Percentiles rank a stretch among this genome's conserved stretches.
Evolutionary conservation across 129 eudicot species (phyloP).

Genomic region (Silybum marianum): DNA sequence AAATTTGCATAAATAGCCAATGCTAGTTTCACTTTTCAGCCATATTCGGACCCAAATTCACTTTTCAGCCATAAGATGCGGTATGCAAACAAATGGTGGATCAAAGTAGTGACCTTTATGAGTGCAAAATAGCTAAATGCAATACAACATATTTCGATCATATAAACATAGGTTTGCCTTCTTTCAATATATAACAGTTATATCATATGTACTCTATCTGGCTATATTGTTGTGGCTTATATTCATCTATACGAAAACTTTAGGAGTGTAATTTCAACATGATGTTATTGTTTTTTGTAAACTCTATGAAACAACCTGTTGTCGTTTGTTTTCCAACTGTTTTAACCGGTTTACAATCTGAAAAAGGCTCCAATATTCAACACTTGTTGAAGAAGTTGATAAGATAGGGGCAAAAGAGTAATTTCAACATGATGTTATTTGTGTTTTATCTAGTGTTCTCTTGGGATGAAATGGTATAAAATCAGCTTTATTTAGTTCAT

Average conservation of each 20-base stretch:
- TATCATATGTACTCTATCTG: not conserved
- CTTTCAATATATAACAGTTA: slow-evolving; percentile 6
- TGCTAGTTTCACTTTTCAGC: too few relatives aligned
- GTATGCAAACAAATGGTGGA: not conserved
- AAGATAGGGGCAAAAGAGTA: not conserved
- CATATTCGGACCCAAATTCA: too few relatives aligned
- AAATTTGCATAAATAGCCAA: too few relatives aligned
- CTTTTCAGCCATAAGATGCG: too few relatives aligned
- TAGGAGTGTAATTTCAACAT: not conserved
- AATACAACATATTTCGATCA: not conserved
- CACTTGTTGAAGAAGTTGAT: not conserved
- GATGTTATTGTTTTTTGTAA: not conserved
- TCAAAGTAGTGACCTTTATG: not conserved
- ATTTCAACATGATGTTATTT: slow-evolving; percentile 11
- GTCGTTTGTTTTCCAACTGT: too few relatives aligned
- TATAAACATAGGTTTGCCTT: not conserved
- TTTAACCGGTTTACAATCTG: not conserved
- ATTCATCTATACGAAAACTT: not conserved
- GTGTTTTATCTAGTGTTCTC: not conserved
- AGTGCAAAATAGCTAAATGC: not conserved
- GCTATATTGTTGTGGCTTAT: not conserved
- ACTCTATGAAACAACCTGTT: too few relatives aligned
- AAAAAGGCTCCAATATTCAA: not conserved
- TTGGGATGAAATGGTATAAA: not conserved
- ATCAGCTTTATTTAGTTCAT: not conserved